Evolutionary conservation across 139 green algal species (phyloP).

Genomic region (Micractinium sp.): DNA sequence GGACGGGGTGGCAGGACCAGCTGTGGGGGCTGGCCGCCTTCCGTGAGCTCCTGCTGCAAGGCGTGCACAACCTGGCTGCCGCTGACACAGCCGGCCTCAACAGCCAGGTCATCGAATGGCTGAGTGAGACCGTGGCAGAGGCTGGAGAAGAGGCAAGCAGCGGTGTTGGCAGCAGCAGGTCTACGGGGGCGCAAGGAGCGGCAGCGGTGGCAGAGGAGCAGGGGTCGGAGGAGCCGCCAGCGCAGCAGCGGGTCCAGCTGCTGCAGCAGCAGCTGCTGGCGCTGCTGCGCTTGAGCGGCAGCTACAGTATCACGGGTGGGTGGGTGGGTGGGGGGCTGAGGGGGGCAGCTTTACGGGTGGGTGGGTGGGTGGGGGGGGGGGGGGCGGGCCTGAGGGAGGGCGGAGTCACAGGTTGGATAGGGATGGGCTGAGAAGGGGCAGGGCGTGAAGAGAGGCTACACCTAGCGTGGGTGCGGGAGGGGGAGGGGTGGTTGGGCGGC

Average conservation of each 20-base stretch:
- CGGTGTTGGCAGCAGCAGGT: too few species aligned
- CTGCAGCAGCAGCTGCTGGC: slow-evolving; percentile 40
- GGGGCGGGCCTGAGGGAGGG: too few species aligned
- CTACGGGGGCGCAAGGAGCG: neutral
- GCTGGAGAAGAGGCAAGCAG: too few species aligned
- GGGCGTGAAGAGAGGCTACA: too few species aligned
- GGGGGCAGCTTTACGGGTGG: slow-evolving; percentile 51
- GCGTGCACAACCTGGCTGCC: slow-evolving; percentile 44
- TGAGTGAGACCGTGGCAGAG: neutral
- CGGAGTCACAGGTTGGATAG: too few species aligned
- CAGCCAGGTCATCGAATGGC: slow-evolving; percentile 48
- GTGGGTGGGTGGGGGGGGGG: neutral
- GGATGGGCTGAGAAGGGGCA: too few species aligned
- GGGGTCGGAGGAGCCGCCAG: neutral
- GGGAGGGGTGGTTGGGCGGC: too few species aligned
- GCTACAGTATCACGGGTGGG: slow-evolving; percentile 57
- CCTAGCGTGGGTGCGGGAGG: neutral
- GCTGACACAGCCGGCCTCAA: slow-evolving; percentile 46
- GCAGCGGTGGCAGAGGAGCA: neutral
- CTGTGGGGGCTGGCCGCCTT: slow-evolving; percentile 42
- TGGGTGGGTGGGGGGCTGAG: neutral
- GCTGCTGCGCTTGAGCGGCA: slow-evolving; percentile 46
- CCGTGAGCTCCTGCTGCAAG: slow-evolving; percentile 40
- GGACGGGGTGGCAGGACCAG: slow-evolving; percentile 14
- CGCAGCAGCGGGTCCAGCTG: neutral